Conservation (phyloP, 495 filamentous ascomycete species). For the Penicillium coffeae region DNA sequence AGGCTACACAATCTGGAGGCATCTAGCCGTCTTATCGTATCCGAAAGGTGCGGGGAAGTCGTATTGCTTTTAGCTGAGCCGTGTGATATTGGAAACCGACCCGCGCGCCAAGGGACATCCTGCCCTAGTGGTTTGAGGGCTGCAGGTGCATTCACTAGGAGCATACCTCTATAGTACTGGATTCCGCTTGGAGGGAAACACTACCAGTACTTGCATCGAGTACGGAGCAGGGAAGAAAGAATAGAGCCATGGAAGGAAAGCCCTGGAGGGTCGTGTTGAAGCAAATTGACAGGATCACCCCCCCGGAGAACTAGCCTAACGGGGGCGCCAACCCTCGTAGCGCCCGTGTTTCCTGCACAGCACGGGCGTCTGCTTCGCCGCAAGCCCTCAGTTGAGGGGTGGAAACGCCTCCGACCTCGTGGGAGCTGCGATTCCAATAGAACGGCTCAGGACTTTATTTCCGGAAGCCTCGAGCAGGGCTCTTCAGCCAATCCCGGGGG, state of each 20-base stretch:
- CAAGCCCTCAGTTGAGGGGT: not conserved
- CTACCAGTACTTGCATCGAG: too few relatives aligned
- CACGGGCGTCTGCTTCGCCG: not conserved
- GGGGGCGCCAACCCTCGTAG: not conserved
- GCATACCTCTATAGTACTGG: too few relatives aligned
- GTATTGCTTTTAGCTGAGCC: constrained; percentile 3
- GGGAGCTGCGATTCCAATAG: not conserved
- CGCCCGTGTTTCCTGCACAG: not conserved
- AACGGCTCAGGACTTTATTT: not conserved
- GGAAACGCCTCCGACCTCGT: not conserved
- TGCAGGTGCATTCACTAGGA: too few relatives aligned
- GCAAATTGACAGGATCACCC: too few relatives aligned
- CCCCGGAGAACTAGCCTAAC: not conserved
- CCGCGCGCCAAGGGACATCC: constrained; percentile 9
- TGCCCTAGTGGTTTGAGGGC: not conserved
- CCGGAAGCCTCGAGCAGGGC: not conserved
- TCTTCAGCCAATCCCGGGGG: not conserved
- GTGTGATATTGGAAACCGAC: constrained; percentile 7
- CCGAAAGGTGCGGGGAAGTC: constrained; percentile 18
- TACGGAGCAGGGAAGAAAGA: too few relatives aligned
- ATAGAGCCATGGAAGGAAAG: too few relatives aligned
- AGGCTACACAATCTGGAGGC: too few relatives aligned
- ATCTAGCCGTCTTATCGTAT: constrained; percentile 14
- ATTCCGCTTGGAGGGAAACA: too few relatives aligned
- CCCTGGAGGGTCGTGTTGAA: too few relatives aligned